Conservation (phyloP, 352 stramenopile species). For the Globisporangium abappressorium region DNA sequence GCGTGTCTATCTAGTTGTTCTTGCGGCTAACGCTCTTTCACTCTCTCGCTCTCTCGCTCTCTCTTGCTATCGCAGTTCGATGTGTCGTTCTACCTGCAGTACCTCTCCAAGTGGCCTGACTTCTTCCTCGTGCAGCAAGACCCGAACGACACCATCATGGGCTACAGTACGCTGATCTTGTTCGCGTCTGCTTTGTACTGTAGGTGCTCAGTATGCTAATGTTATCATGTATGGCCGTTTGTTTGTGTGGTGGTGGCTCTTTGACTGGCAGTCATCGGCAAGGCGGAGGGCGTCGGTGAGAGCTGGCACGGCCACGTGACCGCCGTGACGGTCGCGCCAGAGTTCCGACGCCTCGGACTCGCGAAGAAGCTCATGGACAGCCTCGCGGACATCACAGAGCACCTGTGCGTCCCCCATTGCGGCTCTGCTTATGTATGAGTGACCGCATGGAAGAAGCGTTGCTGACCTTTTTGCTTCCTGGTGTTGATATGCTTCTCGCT, state of each 20-base stretch:
- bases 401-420: constrained; percentile 38
- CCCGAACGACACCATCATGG: constrained; percentile 93
- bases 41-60: neutral
- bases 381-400: constrained; percentile 85
- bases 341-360: constrained; percentile 92
- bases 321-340: constrained; percentile 95
- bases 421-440: neutral
- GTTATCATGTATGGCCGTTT: no score
- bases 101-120: constrained; percentile 96
- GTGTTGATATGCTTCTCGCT: neutral
- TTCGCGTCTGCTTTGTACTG: no score
- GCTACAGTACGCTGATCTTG: constrained; percentile 71
- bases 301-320: constrained; percentile 98
- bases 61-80: constrained; percentile 82
- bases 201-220: no score
- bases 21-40: neutral
- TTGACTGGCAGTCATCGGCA: constrained; percentile 87
- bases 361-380: constrained; percentile 94
- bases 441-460: no score
- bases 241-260: neutral
- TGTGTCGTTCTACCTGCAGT: constrained; percentile 97
- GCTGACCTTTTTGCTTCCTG: neutral
- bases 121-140: constrained; percentile 95
- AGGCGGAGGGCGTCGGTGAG: constrained; percentile 92
- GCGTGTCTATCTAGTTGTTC: neutral